Conservation (phyloP, 1,139 yeast species). For the Debaryomycetaceae sp. region DNA sequence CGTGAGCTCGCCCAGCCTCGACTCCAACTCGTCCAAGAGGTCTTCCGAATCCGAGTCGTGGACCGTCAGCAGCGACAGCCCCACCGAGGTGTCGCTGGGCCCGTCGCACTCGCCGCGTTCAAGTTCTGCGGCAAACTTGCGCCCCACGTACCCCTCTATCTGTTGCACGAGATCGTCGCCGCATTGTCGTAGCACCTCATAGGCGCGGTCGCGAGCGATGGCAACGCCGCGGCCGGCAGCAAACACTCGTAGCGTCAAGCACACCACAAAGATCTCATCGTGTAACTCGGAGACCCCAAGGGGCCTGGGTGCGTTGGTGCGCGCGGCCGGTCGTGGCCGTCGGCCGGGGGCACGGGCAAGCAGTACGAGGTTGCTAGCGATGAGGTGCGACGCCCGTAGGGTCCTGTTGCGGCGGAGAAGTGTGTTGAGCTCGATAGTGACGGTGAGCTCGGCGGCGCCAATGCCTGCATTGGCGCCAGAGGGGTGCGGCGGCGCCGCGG, state of each 20-base stretch:
- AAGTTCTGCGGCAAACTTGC: constrained; percentile 12
- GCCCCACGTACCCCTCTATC: constrained; percentile 25
- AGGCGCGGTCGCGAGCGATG: constrained; percentile 32
- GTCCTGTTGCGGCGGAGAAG: constrained; percentile 27
- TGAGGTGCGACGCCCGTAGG: constrained; percentile 29
- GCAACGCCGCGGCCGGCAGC: constrained; percentile 14
- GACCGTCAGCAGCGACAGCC: no score
- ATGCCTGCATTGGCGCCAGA: not conserved
- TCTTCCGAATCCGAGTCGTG: no score
- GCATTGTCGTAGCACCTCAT: constrained; percentile 26
- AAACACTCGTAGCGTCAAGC: constrained; percentile 21
- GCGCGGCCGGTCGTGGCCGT: constrained; percentile 8
- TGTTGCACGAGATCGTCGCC: constrained; percentile 25
- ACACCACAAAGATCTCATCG: constrained; percentile 34
- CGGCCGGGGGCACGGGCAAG: constrained; percentile 22
- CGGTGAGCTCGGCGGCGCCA: constrained; percentile 13
- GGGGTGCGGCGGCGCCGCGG: not conserved
- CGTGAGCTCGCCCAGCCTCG: no score
- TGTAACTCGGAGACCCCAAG: no score
- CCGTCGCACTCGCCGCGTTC: constrained; percentile 6
- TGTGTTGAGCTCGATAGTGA: constrained; percentile 36
- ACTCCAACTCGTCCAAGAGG: no score
- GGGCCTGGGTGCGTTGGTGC: no score
- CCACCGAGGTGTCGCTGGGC: no score
- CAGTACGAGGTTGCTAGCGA: constrained; percentile 31